phyloP scores from a whole-genome alignment of 2,329 filamentous ascomycete species.

The Colletotrichum salicis region DNA sequence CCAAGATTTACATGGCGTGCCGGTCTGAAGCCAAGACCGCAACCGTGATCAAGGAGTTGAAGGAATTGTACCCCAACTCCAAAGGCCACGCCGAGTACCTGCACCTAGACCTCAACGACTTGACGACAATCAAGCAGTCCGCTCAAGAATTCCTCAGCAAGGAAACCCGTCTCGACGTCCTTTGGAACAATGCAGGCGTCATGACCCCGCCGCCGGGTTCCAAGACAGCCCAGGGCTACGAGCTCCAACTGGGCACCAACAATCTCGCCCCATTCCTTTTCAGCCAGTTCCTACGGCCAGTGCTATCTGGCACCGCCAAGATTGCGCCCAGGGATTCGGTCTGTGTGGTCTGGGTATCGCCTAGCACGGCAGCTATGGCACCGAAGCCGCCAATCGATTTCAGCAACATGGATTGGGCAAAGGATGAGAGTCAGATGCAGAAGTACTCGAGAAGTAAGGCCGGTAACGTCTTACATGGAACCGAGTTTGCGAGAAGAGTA shows the following conservation, averaged over 20 bases:
- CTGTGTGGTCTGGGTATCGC: constrained; percentile 45
- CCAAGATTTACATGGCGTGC: constrained; percentile 60
- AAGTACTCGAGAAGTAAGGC: constrained; percentile 46
- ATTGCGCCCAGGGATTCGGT: constrained; percentile 37
- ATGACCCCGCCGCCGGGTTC: constrained; percentile 49
- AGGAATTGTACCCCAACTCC: constrained; percentile 39
- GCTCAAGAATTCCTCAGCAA: constrained; percentile 39
- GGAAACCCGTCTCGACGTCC: constrained; percentile 46
- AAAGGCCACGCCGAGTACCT: constrained; percentile 49
- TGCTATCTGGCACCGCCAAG: constrained; percentile 39
- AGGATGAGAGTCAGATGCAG: constrained; percentile 33
- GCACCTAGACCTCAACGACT: constrained; percentile 47
- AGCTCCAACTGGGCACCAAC: constrained; percentile 46
- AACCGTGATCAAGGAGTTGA: constrained; percentile 21
- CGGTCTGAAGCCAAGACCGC: constrained; percentile 41
- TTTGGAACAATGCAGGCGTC: constrained; percentile 54
- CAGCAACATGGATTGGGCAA: constrained; percentile 44
- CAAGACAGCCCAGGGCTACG: constrained; percentile 47
- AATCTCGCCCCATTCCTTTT: constrained; percentile 44
- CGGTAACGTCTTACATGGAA: constrained; percentile 42
- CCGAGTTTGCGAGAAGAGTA: constrained; percentile 41
- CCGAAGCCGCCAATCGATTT: constrained; percentile 41
- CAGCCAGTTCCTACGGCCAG: constrained; percentile 42
- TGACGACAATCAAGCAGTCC: constrained; percentile 40
- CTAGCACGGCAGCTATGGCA: constrained; percentile 36